Base-by-base conservation (phyloP, 305 asterid species). In the Withania somnifera region DNA sequence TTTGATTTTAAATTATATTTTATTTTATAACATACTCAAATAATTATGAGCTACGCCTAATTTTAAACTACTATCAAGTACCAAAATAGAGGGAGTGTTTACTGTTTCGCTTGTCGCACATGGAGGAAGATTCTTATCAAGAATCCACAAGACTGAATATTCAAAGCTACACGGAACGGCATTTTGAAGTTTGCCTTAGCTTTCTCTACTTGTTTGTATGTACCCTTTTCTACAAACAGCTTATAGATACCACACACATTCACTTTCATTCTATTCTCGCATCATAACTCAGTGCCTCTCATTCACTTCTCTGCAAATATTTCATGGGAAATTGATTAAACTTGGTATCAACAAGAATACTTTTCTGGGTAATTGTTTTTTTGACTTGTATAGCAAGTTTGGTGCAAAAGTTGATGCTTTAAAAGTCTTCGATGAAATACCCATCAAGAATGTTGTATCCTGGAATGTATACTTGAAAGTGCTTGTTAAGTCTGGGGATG, bases 321-420 rank as follows among this genome's bases (percentile, higher is more conserved):
- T 92, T 79, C 94, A 92, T 61, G 90, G 90, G 84, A 93, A 89
- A 83, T 78, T 88, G 87, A 83, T 89, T 57, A 92, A 93, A 87
- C 84, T 83, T 56, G 91, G 94, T 60, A 84, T 90, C 7, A 83
- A 69, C 82, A 85, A 88, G 78, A 87, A 86, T 79, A 79, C 87
- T 20, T 93, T 87, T 87, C 77, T 91, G 83, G 89, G 87, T 6
- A 93, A 93, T 83, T 92, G 94, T 78, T 91, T 87, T 52, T 66
- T 89, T 71, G 92, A 93, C 79, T 84, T 91, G 60, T 92, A 90
- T 76, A 32, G 87, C 57, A 89, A 87, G 79, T 83, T 82, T 75
- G 93, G 92, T 22, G 85, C 64, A 7, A 77, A 40, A 7, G 68
- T 57, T 28, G 93, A 91, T 84, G 89, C 97, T 82, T 38, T 92